A percentile compares a stretch with the other conserved stretches of the same genome.
phyloP scores from a whole-genome alignment of 352 stramenopile species.

The Globisporangium irregulare region DNA sequence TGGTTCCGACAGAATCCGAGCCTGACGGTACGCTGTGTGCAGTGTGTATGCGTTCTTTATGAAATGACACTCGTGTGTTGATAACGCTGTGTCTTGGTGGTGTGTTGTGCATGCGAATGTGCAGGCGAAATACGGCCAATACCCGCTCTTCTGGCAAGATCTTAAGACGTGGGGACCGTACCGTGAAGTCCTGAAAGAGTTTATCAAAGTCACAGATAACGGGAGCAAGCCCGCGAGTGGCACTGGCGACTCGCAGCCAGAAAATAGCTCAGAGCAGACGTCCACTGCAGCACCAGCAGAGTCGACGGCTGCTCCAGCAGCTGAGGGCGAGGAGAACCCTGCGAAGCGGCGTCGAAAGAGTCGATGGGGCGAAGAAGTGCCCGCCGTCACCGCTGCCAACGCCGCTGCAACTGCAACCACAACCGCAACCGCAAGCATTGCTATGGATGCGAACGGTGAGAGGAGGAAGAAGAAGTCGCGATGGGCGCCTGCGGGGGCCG shows the following conservation, averaged over 20 bases:
- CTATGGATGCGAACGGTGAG: conserved; percentile 30
- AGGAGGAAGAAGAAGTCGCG: conserved; percentile 78
- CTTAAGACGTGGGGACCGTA: conserved; percentile 92
- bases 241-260: background rate
- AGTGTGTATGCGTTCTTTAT: background rate
- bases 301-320: background rate
- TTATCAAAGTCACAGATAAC: conserved; percentile 77
- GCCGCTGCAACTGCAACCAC: background rate
- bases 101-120: background rate
- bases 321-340: conserved; percentile 34
- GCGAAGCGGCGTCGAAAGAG: conserved; percentile 80
- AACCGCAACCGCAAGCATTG: background rate
- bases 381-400: conserved; percentile 21
- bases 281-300: conserved; percentile 3
- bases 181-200: conserved; percentile 90
- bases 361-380: conserved; percentile 78
- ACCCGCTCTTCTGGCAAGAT: conserved; percentile 95
- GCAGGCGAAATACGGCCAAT: conserved; percentile 83
- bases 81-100: conserved; percentile 4
- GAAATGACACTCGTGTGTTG: background rate
- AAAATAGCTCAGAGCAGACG: background rate
- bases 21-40: conserved; percentile 29
- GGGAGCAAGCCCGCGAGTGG: conserved; percentile 19
- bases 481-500: conserved; percentile 54
- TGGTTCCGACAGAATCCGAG: conserved; percentile 76